Evolutionary conservation across 768 basidiomycete species (phyloP).

Genomic region (Mycena leptocephala): DNA sequence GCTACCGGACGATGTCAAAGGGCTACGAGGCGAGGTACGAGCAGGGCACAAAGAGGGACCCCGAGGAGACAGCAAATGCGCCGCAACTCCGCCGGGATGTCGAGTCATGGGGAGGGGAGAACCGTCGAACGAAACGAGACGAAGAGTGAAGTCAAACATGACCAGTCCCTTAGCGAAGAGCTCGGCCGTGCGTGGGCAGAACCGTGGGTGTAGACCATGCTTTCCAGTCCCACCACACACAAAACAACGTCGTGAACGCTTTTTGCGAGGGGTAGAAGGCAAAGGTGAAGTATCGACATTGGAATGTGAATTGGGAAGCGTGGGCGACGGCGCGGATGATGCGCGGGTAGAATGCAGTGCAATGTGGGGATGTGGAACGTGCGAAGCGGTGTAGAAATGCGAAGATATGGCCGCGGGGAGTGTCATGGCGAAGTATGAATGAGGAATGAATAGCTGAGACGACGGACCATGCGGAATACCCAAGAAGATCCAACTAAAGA

Average conservation of each 20-base stretch:
- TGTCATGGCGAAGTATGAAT: background rate
- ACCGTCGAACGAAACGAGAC: slow-evolving; percentile 15
- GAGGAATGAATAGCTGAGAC: background rate
- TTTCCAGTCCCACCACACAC: slow-evolving; percentile 7
- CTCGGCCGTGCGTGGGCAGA: slow-evolving; percentile 1
- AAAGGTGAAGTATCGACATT: background rate
- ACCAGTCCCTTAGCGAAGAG: background rate
- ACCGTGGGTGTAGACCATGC: background rate
- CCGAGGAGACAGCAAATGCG: background rate
- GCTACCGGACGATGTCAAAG: background rate
- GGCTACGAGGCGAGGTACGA: background rate
- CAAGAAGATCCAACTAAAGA: background rate
- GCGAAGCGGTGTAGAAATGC: too few relatives aligned
- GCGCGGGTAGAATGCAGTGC: background rate
- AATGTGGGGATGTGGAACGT: background rate
- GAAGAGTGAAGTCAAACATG: background rate
- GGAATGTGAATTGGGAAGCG: background rate
- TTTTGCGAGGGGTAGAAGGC: background rate
- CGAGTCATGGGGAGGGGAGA: slow-evolving; percentile 21
- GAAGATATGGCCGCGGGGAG: background rate
- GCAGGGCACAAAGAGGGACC: background rate
- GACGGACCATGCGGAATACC: slow-evolving; percentile 1
- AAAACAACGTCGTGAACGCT: slow-evolving; percentile 20
- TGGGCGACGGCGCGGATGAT: background rate
- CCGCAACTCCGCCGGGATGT: background rate